phyloP scores from a whole-genome alignment of 306 rosid genomes.

The Cyamopsis tetragonoloba region DNA sequence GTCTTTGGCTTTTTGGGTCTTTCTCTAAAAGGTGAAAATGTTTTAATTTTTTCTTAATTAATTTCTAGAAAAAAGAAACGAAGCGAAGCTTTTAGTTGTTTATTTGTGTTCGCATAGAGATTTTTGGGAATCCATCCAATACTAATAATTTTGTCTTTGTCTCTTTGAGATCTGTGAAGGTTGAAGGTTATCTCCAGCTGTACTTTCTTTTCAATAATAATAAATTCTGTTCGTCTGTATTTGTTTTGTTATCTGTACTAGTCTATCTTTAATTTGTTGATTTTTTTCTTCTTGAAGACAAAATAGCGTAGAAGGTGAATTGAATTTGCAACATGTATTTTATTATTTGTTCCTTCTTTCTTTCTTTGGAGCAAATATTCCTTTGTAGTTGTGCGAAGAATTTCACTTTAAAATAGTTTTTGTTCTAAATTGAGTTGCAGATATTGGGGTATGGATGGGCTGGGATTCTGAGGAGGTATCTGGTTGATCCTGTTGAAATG shows the following conservation, averaged over 20 bases:
- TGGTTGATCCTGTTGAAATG: constrained; percentile 97
- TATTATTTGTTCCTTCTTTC: neutral
- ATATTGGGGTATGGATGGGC: constrained; percentile 99
- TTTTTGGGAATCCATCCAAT: too few relatives aligned
- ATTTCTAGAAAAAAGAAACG: neutral
- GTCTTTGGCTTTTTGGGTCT: neutral
- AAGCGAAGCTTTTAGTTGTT: neutral
- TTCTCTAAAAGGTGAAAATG: too few relatives aligned
- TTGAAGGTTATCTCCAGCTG: neutral
- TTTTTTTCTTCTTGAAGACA: neutral
- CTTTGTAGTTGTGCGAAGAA: constrained; percentile 9
- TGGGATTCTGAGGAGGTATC: constrained; percentile 86
- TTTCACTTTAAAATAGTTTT: constrained; percentile 7
- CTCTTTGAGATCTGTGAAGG: constrained; percentile 25
- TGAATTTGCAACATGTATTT: neutral
- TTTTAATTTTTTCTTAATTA: neutral
- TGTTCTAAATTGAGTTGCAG: constrained; percentile 41
- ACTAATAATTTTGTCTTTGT: too few relatives aligned
- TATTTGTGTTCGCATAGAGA: neutral
- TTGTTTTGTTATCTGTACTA: neutral
- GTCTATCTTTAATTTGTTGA: neutral
- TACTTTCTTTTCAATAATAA: neutral
- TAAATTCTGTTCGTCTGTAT: neutral
- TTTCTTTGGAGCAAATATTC: constrained; percentile 8
- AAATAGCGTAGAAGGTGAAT: neutral